A percentile compares a stretch with the other conserved stretches of the same genome.
Conservation (phyloP, 805 yeast genomes). For the Cyberlindnera saturnus region DNA sequence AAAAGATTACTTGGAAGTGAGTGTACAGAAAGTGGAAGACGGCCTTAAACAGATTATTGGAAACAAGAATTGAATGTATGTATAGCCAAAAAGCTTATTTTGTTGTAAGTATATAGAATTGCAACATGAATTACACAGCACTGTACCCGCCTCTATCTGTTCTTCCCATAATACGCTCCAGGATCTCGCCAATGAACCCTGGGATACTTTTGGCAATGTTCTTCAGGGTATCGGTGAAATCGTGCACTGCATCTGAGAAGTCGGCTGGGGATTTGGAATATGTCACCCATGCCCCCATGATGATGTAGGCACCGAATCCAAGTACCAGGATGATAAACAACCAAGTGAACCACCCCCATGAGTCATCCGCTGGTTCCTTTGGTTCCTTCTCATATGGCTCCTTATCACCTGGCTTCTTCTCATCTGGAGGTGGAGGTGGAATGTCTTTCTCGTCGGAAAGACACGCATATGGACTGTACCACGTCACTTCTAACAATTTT, state of each 20-base stretch:
- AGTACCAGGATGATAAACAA: slow-evolving; percentile 69
- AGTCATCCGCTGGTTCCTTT: slow-evolving; percentile 23
- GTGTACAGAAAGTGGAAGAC: slow-evolving; percentile 66
- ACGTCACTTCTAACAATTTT: slow-evolving; percentile 26
- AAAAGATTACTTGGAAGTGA: slow-evolving; percentile 65
- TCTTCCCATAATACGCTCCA: slow-evolving; percentile 59
- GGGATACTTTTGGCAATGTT: slow-evolving; percentile 58
- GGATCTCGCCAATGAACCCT: slow-evolving; percentile 59
- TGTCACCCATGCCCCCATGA: slow-evolving; percentile 71
- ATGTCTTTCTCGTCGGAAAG: slow-evolving; percentile 25
- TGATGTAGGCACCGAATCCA: slow-evolving; percentile 62
- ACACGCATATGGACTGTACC: slow-evolving; percentile 39
- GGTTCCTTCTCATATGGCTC: slow-evolving; percentile 20
- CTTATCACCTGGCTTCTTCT: slow-evolving; percentile 20
- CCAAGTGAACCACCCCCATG: slow-evolving; percentile 83
- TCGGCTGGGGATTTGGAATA: slow-evolving; percentile 63
- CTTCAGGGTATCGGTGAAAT: slow-evolving; percentile 61
- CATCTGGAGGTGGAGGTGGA: slow-evolving; percentile 15
- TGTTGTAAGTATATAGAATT: not conserved
- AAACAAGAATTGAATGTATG: not conserved
- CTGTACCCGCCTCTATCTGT: slow-evolving; percentile 82
- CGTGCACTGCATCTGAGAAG: slow-evolving; percentile 65
- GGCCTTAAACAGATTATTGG: slow-evolving; percentile 31
- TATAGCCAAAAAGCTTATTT: not conserved
- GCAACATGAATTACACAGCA: slow-evolving; percentile 54